phyloP scores from a whole-genome alignment of 805 yeast genomes.

The Yamadazyma akitaensis region DNA sequence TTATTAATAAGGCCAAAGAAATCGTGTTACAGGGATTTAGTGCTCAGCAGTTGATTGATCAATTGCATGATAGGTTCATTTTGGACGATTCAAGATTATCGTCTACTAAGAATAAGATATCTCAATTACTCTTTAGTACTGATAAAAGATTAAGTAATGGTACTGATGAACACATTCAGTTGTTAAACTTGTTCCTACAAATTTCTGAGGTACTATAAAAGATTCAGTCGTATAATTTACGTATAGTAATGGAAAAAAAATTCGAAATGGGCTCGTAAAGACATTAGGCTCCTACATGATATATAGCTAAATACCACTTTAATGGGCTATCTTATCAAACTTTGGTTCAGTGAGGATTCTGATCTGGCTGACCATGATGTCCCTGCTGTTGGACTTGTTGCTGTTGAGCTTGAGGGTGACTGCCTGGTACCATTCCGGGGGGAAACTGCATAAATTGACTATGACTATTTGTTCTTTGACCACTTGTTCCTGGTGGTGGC shows the following conservation, averaged over 20 bases:
- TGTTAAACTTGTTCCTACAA: conserved; percentile 56
- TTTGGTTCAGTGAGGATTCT: not conserved
- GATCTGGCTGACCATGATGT: not conserved
- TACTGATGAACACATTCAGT: conserved; percentile 81
- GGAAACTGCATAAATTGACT: conserved; percentile 1
- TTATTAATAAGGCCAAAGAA: conserved; percentile 46
- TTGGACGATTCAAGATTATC: conserved; percentile 50
- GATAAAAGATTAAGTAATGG: conserved; percentile 80
- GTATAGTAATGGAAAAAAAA: not conserved
- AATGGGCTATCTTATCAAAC: not conserved
- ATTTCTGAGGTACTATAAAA: conserved; percentile 20
- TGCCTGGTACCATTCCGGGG: not conserved
- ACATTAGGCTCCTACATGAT: conserved; percentile 4
- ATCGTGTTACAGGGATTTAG: conserved; percentile 69
- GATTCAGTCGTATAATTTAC: not conserved
- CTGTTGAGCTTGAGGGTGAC: conserved; percentile 12
- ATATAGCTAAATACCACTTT: not conserved
- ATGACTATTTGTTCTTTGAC: not conserved
- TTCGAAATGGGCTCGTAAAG: not conserved
- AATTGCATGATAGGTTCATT: conserved; percentile 66
- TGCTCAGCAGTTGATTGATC: conserved; percentile 66
- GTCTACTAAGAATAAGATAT: conserved; percentile 58
- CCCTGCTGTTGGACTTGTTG: conserved; percentile 3
- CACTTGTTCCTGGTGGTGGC: conserved; percentile 1
- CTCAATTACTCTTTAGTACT: conserved; percentile 64